Conservation (phyloP, 306 rosid genomes). For the Vigna trinervia region DNA sequence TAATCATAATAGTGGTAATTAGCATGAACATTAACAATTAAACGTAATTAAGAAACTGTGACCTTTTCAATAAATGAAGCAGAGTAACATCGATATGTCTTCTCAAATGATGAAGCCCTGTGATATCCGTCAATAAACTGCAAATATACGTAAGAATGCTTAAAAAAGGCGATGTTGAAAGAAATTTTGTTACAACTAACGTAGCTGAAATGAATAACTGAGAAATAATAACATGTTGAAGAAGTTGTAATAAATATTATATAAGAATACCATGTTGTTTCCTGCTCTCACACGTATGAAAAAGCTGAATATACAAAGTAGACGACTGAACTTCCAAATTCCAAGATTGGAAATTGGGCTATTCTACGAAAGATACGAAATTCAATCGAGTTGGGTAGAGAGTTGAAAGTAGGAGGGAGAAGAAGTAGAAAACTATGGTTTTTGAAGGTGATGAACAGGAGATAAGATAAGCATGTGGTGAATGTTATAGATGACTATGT, state of each 20-base stretch:
- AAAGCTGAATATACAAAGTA: neutral
- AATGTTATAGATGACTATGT: neutral
- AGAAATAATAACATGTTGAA: neutral
- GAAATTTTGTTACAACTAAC: neutral
- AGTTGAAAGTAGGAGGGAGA: neutral
- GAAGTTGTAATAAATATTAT: neutral
- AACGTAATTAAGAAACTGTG: slow-evolving; percentile 28
- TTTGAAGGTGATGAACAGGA: neutral
- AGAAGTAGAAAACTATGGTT: neutral
- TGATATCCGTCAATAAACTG: slow-evolving; percentile 89
- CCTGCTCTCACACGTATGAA: neutral
- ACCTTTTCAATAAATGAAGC: slow-evolving; percentile 99
- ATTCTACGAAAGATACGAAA: slow-evolving; percentile 35
- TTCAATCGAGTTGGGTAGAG: neutral
- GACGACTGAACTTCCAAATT: neutral
- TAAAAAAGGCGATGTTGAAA: neutral
- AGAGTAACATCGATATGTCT: slow-evolving; percentile 92
- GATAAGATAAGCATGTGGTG: neutral
- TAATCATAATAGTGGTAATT: neutral
- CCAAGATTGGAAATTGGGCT: neutral
- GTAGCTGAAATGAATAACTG: neutral
- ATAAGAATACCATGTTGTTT: slow-evolving; percentile 43
- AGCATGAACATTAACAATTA: neutral
- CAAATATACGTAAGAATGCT: neutral
- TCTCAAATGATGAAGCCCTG: slow-evolving; percentile 87